Base-by-base conservation (phyloP, 2,329 filamentous ascomycete genomes). In the Alternaria burnsii region DNA sequence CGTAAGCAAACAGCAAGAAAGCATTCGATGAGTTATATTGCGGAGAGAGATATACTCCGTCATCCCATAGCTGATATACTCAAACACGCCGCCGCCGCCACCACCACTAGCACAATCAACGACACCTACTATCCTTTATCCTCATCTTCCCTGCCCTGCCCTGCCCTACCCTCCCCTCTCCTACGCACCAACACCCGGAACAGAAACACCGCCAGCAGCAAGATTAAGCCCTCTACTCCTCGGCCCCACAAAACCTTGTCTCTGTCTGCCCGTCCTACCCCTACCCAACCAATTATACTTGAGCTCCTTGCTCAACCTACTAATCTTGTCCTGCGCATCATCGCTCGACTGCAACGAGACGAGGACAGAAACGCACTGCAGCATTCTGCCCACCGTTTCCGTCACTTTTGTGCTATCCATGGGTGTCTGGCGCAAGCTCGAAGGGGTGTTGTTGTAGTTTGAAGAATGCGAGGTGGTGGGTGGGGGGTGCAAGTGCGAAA, bases 201-300 rank as follows among this genome's bases (percentile, higher is more conserved):
- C 22, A 24, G 30, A 50, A n/a, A 55, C 41, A 1, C 24, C 46
- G 9, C 52, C 52, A 0, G 38, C 40, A 3, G 38, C 36, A 3
- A 55, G 36, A 26, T 44, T 48, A 46, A 52, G 57, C 4, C 68
- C 67, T 10, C 66, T 62, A 24, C 70, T 63, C 34, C 65, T 58
- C 46, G 67, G 63, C 16, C 93, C 94, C 0, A 98, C 94, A 75
- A 97, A 94, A 0, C 95, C 95, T 66, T 93, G 87, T 54, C 95
- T 83, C 78, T 98, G 96, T 65, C 95, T 85, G 0, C 95, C 95
- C 4, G 93, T 98, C 36, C 95, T 83, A 0, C 94, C 94, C 47
- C 95, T 85, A 0, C 94, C 94, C 1, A 99, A 85, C 95, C 95
- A 99, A 78, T 99, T 99, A 71, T 97, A 88, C 80, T 98, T 99